Evolutionary conservation across 495 filamentous ascomycete genomes (phyloP), one percentile per base, ranked within the genome.

Genomic region (Massariosphaeria phaeospora): DNA sequence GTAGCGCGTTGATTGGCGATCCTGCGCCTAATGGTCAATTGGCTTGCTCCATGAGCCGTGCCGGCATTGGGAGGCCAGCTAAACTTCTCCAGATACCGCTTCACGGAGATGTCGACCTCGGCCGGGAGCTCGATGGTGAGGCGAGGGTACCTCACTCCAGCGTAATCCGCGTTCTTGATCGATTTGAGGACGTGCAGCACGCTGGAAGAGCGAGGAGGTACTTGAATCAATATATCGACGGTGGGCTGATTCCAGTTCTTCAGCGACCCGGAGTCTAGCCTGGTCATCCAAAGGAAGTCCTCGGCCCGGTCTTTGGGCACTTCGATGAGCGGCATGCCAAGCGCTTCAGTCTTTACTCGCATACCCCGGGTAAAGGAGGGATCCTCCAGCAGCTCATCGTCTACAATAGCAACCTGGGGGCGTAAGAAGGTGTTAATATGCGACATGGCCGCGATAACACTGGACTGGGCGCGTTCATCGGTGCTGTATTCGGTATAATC

Each of bases 71-170:
- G 79, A 13, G 85, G 83, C 82, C 86, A 91, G 17, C 73, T 63
- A 45, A 89, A 79, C 2, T 65, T 66, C 41, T 80, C 74, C 12
- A 91, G 65, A 61, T 81, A 89, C 5, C 66, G 65, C 48, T 76
- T 73, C 18, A 84, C 81, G 5, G 78, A 75, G 31, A 66, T 58
- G 52, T 91, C 86, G 7, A 88, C 71, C 27, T 76, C 69, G 48
- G 77, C 70, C 5, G 89, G 85, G 20, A 95, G 79, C 61, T 95
- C 89, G 48, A 95, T 80, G 11, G 86, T 91, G 17, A 95, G 67
- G 64, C 82, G 78, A 1, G 89, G 89, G 12, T 72, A 67, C 6
- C 73, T 64, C 10, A 79, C 73, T 2, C 81, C 80, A 50, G 82
- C 78, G 65, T 86, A 91, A 56, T 95, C 88, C 1, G 88, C 86